These are phyloP conservation scores for Adansonia rubrostipa DNA, from an alignment of 441 rosid species.

Conservation along the genomic window DNA sequence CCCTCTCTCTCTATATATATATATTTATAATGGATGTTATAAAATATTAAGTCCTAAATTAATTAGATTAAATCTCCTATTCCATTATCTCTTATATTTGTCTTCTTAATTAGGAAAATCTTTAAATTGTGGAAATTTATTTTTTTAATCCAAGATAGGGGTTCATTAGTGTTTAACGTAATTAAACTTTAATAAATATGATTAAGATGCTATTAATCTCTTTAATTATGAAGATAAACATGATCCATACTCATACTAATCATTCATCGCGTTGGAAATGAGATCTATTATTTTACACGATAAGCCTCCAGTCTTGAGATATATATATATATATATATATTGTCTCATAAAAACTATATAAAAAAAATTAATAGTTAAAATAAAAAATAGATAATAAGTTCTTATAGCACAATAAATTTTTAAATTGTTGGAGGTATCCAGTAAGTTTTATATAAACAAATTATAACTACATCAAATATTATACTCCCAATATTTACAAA, in stretches of 20 bases:
- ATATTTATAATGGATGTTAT: too few relatives aligned
- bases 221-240: not conserved
- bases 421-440: not conserved
- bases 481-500: constrained; percentile 8
- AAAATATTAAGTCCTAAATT: too few relatives aligned
- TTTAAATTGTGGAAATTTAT: not conserved
- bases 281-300: not conserved
- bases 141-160: not conserved
- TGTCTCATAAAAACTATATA: too few relatives aligned
- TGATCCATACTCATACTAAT: not conserved
- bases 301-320: not conserved
- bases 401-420: not conserved
- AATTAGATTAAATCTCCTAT: too few relatives aligned
- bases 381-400: not conserved
- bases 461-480: not conserved
- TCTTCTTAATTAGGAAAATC: not conserved
- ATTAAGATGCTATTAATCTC: not conserved
- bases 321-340: too few relatives aligned
- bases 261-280: not conserved
- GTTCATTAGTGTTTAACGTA: not conserved
- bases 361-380: not conserved
- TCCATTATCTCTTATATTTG: too few relatives aligned
- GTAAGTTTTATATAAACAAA: not conserved
- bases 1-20: too few relatives aligned
- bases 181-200: not conserved